A percentile compares a stretch with the other conserved stretches of the same genome.
These are phyloP conservation scores for Cokeromyces recurvatus DNA, from an alignment of 371 early-diverging fungal genomes.

Conservation along the genomic window DNA sequence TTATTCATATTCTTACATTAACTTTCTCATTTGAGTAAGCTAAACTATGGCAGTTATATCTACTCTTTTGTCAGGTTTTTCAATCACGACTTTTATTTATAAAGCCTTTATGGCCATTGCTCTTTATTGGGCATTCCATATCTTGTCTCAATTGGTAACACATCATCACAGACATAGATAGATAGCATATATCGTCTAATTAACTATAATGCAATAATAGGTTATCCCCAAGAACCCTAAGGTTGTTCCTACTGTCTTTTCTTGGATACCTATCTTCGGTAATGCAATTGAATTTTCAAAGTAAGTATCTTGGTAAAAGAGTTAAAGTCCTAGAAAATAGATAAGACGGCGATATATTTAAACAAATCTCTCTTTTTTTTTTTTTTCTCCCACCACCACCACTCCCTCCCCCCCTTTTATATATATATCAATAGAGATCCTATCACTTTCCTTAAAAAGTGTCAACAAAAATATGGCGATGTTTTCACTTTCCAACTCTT, in stretches of 20 bases:
- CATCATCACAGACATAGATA: not conserved
- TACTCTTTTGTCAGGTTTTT: conserved; percentile 8
- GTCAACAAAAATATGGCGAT: conserved; percentile 77
- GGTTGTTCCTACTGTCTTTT: conserved; percentile 79
- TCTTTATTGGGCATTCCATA: conserved; percentile 28
- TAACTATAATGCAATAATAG: too few relatives aligned
- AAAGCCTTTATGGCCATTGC: conserved; percentile 28
- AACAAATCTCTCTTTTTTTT: not conserved
- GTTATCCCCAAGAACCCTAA: conserved; percentile 51
- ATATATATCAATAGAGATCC: conserved; percentile 55
- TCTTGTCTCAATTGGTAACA: conserved; percentile 40
- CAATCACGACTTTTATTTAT: conserved; percentile 14
- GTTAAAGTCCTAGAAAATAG: not conserved
- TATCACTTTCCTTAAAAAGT: conserved; percentile 73
- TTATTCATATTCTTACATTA: conserved; percentile 3
- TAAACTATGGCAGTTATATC: conserved; percentile 21
- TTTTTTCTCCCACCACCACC: too few relatives aligned
- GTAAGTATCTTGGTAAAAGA: conserved; percentile 22
- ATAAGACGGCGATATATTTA: not conserved
- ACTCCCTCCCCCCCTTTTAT: too few relatives aligned
- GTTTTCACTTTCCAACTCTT: conserved; percentile 90
- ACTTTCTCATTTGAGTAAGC: not conserved
- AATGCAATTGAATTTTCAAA: conserved; percentile 85
- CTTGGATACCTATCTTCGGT: conserved; percentile 88
- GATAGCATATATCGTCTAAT: not conserved